Base-by-base conservation (phyloP, 2,329 filamentous ascomycete genomes). In the Neofusicoccum ribis region DNA sequence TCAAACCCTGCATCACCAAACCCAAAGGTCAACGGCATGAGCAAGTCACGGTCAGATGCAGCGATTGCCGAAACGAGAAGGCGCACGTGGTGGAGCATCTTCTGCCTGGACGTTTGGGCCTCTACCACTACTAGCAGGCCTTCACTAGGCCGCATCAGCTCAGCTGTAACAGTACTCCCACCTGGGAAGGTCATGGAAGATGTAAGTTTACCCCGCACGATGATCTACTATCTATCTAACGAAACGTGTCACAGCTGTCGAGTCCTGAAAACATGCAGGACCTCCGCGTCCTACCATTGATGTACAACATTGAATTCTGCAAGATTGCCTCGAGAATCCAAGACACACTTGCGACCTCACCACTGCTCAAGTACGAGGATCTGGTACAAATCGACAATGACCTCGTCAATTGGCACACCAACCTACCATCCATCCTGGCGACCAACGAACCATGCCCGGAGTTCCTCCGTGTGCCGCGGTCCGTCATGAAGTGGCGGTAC, bases 401-500 rank as follows among this genome's bases (percentile, higher is more conserved):
- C 70, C 83, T 93, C 0, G 81, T 90, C 41, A 85, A 84, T 70
- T 93, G 91, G 91, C 88, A 91, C 76, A 86, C 87, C 64, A 87
- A 85, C 58, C 83, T 93, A 1, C 91, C 90, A 2, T 76, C 76
- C 1, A 79, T 81, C 8, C 71, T 83, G 3, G 72, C 71, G n/a
- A 73, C 73, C 36, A 72, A 74, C 81, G 88, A 92, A 64, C 86
- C 88, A 9, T 91, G 89, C 72, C 87, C 89, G 0, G 88, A 91
- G 69, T 86, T 89, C 2, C 84, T 93, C 17, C 87, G 87, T 68
- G 89, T 89, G 56, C 86, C 89, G 0, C 85, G 90, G 59, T 87
- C 87, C 68, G 85, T 93, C 70, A 92, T 93, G 88, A 90, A 91
- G 75, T 93, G 91, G 91, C 85, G 91, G 14, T 93, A 91, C 73